These are phyloP conservation scores for Cordyceps sp. DNA, from an alignment of 2,329 filamentous ascomycete species.

Conservation along the genomic window DNA sequence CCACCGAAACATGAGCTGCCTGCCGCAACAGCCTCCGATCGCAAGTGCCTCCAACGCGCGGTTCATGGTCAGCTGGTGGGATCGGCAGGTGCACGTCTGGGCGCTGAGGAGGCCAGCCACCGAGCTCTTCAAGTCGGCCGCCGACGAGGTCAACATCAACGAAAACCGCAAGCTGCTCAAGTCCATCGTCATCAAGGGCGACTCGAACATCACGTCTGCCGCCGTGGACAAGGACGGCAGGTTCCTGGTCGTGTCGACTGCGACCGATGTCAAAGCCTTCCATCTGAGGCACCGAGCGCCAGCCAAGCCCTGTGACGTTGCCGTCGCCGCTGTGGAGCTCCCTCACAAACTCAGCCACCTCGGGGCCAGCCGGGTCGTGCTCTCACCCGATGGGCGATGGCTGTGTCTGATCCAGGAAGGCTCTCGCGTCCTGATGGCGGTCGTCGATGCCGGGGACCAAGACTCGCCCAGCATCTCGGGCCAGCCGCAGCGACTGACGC, in stretches of 20 bases:
- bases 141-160: constrained; percentile 24
- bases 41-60: constrained; percentile 57
- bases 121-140: constrained; percentile 24
- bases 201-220: constrained; percentile 68
- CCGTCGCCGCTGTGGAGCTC: constrained; percentile 53
- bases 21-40: constrained; percentile 65
- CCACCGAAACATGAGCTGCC: constrained; percentile 63
- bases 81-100: constrained; percentile 76
- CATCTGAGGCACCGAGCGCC: constrained; percentile 38
- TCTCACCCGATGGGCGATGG: constrained; percentile 58
- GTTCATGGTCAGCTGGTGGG: constrained; percentile 83
- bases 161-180: constrained; percentile 50
- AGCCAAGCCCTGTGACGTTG: constrained; percentile 39
- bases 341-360: constrained; percentile 35
- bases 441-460: constrained; percentile 7
- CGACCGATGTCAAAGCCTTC: constrained; percentile 62
- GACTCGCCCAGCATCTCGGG: constrained; percentile 9
- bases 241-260: constrained; percentile 61
- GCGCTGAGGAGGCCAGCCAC: constrained; percentile 29
- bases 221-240: constrained; percentile 55
- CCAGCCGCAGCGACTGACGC: constrained; percentile 29
- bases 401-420: constrained; percentile 47
- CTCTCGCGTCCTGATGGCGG: constrained; percentile 34
- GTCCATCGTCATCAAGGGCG: constrained; percentile 52
- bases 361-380: constrained; percentile 53